Conservation (phyloP, 2,329 filamentous ascomycete genomes). For the Aspergillus neotritici region DNA sequence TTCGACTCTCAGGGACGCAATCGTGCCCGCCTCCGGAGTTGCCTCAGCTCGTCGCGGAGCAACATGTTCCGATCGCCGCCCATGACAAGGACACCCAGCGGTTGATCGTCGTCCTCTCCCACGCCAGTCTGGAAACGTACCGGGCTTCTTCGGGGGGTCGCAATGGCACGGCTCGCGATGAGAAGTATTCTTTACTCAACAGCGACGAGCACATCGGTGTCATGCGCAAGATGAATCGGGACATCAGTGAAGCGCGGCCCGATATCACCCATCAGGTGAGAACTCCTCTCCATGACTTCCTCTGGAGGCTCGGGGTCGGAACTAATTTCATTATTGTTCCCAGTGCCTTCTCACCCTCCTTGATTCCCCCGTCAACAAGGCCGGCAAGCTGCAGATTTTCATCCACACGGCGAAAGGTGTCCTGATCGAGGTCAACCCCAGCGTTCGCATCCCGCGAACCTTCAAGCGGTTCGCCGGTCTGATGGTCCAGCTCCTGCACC, state of each 20-base stretch:
- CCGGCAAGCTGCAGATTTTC: conserved; percentile 94
- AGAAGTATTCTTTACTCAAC: conserved; percentile 96
- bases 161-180: conserved; percentile 64
- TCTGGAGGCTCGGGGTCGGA: background rate
- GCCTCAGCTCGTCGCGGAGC: conserved; percentile 88
- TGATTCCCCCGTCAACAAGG: conserved; percentile 98
- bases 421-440: conserved; percentile 95
- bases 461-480: conserved; percentile 98
- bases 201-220: conserved; percentile 98
- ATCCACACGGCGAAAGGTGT: conserved; percentile 97
- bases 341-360: conserved; percentile 95
- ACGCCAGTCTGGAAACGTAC: conserved; percentile 96
- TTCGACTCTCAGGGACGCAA: conserved; percentile 64
- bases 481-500: conserved; percentile 96
- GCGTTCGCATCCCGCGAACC: conserved; percentile 92
- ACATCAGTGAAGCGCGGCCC: conserved; percentile 94
- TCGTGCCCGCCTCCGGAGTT: conserved; percentile 88
- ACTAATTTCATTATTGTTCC: conserved; percentile 5
- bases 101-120: conserved; percentile 91
- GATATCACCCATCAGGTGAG: conserved; percentile 98
- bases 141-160: conserved; percentile 72
- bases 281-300: conserved; percentile 14
- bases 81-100: conserved; percentile 87
- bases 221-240: conserved; percentile 98
- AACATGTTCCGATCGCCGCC: conserved; percentile 74